Evolutionary conservation across 495 filamentous ascomycete genomes (phyloP).

Genomic region (Hyaloscypha variabilis): DNA sequence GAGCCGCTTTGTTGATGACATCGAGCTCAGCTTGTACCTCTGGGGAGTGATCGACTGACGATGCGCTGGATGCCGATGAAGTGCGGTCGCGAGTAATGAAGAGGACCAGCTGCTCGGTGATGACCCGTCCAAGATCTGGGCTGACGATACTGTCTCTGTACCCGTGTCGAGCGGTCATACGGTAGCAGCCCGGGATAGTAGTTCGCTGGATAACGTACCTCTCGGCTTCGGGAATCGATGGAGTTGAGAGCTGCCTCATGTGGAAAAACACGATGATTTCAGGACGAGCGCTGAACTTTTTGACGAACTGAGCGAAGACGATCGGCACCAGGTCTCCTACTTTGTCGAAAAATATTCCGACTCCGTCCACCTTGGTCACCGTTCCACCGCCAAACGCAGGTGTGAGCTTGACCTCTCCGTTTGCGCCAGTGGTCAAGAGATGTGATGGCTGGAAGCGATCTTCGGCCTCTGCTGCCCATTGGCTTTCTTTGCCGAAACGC

Average conservation of each 20-base stretch:
- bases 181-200: slow-evolving; percentile 59
- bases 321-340: slow-evolving; percentile 54
- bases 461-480: slow-evolving; percentile 67
- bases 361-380: slow-evolving; percentile 49
- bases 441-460: slow-evolving; percentile 56
- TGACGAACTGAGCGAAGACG: slow-evolving; percentile 66
- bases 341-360: slow-evolving; percentile 72
- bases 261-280: slow-evolving; percentile 66
- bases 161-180: slow-evolving; percentile 68
- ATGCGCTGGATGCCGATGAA: slow-evolving; percentile 18
- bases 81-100: slow-evolving; percentile 47
- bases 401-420: slow-evolving; percentile 34
- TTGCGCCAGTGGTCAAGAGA: slow-evolving; percentile 40
- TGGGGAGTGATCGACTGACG: slow-evolving; percentile 37
- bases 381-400: slow-evolving; percentile 47
- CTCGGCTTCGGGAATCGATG: slow-evolving; percentile 47
- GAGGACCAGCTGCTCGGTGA: slow-evolving; percentile 56
- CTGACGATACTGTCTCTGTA: slow-evolving; percentile 71
- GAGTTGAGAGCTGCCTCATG: slow-evolving; percentile 56
- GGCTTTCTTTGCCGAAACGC: slow-evolving; percentile 74
- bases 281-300: slow-evolving; percentile 60
- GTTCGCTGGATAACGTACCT: slow-evolving; percentile 44
- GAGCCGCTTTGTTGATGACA: slow-evolving; percentile 57
- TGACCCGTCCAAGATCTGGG: slow-evolving; percentile 57
- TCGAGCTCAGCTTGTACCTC: slow-evolving; percentile 46